Conservation (phyloP, 345 rosid genomes). For the Euphorbia lathyris region DNA sequence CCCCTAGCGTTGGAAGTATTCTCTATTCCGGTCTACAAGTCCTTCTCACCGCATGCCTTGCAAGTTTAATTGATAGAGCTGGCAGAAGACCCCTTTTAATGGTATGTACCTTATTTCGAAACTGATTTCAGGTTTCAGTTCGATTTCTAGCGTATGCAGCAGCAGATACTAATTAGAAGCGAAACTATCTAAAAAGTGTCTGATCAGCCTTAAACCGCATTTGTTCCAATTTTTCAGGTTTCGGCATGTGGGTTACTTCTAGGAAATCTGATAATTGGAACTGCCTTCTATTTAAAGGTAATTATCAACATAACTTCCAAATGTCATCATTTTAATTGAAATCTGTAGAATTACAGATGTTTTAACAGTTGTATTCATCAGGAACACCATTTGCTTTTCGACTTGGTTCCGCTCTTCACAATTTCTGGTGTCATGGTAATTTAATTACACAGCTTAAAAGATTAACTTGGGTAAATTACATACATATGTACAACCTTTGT, state of each 20-base stretch:
- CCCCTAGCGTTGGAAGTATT: constrained; percentile 41
- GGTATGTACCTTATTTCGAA: constrained; percentile 12
- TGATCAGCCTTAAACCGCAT: background rate
- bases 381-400: constrained; percentile 31
- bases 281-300: constrained; percentile 46
- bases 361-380: constrained; percentile 11
- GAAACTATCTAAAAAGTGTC: background rate
- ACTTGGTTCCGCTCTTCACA: constrained; percentile 35
- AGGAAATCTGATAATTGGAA: constrained; percentile 36
- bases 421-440: constrained; percentile 44
- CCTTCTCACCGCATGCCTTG: constrained; percentile 32
- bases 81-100: constrained; percentile 50
- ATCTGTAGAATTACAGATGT: too few relatives aligned
- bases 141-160: background rate
- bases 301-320: background rate
- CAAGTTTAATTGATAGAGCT: constrained; percentile 39
- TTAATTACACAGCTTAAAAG: too few relatives aligned
- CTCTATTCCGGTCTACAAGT: constrained; percentile 41
- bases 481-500: too few relatives aligned
- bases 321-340: background rate
- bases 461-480: too few relatives aligned
- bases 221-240: constrained; percentile 26
- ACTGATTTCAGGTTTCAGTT: background rate
- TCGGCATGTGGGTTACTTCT: constrained; percentile 40
- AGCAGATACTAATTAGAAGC: background rate